A percentile compares a stretch with the other conserved stretches of the same genome.
Conservation (phyloP, 352 stramenopile genomes). For the Phytophthora chlamydospora region DNA sequence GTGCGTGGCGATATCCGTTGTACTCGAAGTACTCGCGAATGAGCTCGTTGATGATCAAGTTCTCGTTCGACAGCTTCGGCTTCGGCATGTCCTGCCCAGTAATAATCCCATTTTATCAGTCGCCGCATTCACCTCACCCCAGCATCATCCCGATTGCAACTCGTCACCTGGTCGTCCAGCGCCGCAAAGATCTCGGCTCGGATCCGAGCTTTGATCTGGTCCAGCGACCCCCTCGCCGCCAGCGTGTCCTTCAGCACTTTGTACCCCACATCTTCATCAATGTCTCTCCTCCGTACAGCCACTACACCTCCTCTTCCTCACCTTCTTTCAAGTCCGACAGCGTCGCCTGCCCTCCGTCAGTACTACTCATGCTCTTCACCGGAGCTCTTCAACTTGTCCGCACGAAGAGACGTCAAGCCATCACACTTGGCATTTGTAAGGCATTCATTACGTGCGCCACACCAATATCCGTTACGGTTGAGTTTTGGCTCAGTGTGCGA, state of each 20-base stretch:
- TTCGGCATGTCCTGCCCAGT: conserved; percentile 49
- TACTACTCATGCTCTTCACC: conserved; percentile 9
- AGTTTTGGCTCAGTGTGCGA: conserved; percentile 17
- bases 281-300: not conserved
- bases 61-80: conserved; percentile 91
- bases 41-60: conserved; percentile 95
- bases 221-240: conserved; percentile 71
- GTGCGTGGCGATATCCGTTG: conserved; percentile 91
- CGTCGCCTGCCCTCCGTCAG: conserved; percentile 28
- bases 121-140: not conserved
- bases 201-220: conserved; percentile 87
- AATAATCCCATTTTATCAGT: not conserved
- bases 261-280: not conserved
- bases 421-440: conserved; percentile 10
- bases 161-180: conserved; percentile 72
- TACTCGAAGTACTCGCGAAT: conserved; percentile 95
- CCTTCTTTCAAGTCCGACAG: conserved; percentile 71
- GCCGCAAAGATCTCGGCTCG: conserved; percentile 87
- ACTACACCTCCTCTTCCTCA: not conserved
- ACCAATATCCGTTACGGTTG: conserved; percentile 21
- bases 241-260: conserved; percentile 86
- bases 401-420: conserved; percentile 19
- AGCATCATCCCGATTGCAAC: not conserved
- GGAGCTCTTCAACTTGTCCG: conserved; percentile 13
- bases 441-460: conserved; percentile 1